Conservation (phyloP, 1,284 basidiomycete species). For the Sphagnurus paluster region DNA sequence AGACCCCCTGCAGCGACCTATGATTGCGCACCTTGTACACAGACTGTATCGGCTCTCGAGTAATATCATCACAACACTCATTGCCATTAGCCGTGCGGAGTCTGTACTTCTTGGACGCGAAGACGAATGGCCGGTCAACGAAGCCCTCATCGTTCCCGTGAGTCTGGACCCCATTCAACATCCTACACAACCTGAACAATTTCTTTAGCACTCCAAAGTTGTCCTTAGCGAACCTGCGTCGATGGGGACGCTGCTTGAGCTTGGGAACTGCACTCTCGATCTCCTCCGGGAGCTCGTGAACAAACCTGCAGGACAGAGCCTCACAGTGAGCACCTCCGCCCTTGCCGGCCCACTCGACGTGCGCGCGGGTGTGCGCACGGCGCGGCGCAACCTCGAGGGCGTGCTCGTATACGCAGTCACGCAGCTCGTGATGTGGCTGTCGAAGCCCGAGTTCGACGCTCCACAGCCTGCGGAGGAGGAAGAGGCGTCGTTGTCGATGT, state of each 20-base stretch:
- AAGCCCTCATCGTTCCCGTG: slow-evolving; percentile 74
- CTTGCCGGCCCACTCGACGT: slow-evolving; percentile 54
- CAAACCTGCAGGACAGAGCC: slow-evolving; percentile 54
- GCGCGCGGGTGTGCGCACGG: slow-evolving; percentile 50
- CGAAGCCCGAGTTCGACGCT: slow-evolving; percentile 63
- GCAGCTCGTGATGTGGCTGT: slow-evolving; percentile 76
- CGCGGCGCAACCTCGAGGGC: slow-evolving; percentile 65
- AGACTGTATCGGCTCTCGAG: slow-evolving; percentile 69
- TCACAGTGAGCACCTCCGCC: slow-evolving; percentile 36
- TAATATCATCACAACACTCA: slow-evolving; percentile 68
- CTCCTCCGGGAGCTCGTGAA: slow-evolving; percentile 62
- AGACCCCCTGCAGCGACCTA: slow-evolving; percentile 65
- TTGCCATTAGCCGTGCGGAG: slow-evolving; percentile 72
- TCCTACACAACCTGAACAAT: slow-evolving; percentile 2
- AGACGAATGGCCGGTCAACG: slow-evolving; percentile 69
- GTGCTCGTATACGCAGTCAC: slow-evolving; percentile 75
- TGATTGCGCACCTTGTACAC: slow-evolving; percentile 69
- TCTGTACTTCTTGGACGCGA: slow-evolving; percentile 62
- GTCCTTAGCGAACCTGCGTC: slow-evolving; percentile 77
- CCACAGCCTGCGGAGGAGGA: slow-evolving; percentile 39
- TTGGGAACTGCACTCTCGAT: slow-evolving; percentile 73
- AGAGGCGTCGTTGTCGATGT: slow-evolving; percentile 33
- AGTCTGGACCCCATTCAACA: slow-evolving; percentile 40
- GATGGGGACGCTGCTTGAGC: slow-evolving; percentile 75
- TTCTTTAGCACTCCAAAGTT: slow-evolving; percentile 72